These are phyloP conservation scores for Abelmoschus esculentus DNA, from an alignment of 345 rosid genomes.

Conservation along the genomic window DNA sequence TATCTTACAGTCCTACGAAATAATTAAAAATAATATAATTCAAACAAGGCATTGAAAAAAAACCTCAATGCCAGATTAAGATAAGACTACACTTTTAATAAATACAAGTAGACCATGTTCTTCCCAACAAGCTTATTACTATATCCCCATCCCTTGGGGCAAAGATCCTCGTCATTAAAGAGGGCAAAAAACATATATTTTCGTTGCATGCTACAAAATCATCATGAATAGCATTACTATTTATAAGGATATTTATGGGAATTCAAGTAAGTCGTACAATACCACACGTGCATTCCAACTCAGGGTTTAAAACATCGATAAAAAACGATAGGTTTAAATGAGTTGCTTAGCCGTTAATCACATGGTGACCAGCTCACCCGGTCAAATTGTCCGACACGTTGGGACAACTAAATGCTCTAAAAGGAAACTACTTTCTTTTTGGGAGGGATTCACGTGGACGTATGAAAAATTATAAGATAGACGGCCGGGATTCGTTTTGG, in stretches of 20 bases:
- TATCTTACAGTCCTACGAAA: too few species aligned
- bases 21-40: too few species aligned
- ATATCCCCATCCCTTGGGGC: conserved; percentile 18
- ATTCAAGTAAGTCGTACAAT: neutral
- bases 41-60: too few species aligned
- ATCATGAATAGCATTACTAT: too few species aligned
- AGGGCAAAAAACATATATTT: neutral
- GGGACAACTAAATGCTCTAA: conserved; percentile 22
- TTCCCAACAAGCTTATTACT: neutral
- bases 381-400: conserved; percentile 39
- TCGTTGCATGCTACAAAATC: too few species aligned
- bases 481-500: neutral
- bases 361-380: conserved; percentile 58
- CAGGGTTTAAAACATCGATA: conserved; percentile 12
- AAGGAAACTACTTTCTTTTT: neutral
- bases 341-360: conserved; percentile 33
- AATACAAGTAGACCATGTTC: conserved; percentile 41
- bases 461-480: neutral
- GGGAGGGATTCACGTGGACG: conserved; percentile 7
- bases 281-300: conserved; percentile 29
- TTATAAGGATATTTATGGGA: neutral
- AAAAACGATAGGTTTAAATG: conserved; percentile 6
- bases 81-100: too few species aligned
- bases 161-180: conserved; percentile 12
- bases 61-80: too few species aligned